Evolutionary conservation across 1,284 basidiomycete genomes (phyloP), one percentile per base, ranked within the genome.

Genomic region (Cutaneotrichosporon sp.): DNA sequence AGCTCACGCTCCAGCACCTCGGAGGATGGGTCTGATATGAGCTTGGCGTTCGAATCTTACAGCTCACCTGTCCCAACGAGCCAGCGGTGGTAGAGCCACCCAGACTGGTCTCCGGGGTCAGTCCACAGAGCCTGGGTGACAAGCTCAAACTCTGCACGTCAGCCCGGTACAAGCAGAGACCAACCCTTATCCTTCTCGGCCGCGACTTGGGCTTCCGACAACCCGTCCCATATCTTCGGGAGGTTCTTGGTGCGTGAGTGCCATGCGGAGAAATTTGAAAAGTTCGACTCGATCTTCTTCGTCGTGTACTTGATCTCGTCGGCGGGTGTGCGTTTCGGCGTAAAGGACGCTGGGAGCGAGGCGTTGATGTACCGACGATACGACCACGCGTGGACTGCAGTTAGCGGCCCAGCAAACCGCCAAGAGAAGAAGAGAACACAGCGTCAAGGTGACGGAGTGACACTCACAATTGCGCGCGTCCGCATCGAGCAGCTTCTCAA

Each of bases 241-340:
- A 91, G 78, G 1, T 93, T 79, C 71, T 94, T 93, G 2, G 90
- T 88, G 24, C 96, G 83, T 62, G 94, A 91, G 73, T 99, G 96
- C 96, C 96, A 99, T 16, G 96, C 96, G 54, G 90, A 94, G 71
- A 97, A 98, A 72, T 99, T 98, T 43, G 89, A 93, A 68, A 98
- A 96, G 71, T 90, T 97, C 48, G 85, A 77, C 70, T 91, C 87
- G 61, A 99, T 98, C 78, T 97, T 97, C 55, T 81, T 80, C 43
- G 83, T 84, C 2, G 94, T 94, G 68, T 88, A 97, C 0, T 77
- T 79, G 24, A 97, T 75, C 69, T 96, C 92, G 22, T 74, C 71
- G 25, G 66, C 54, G 4, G 69, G 55, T 14, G 66, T 67, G 78
- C 76, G 34, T 67, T 74, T 41, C 78, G 64, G 62, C 26, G 46